Evolutionary conservation across 305 asterid genomes (phyloP).

Genomic region (Fraxinus nigra): DNA sequence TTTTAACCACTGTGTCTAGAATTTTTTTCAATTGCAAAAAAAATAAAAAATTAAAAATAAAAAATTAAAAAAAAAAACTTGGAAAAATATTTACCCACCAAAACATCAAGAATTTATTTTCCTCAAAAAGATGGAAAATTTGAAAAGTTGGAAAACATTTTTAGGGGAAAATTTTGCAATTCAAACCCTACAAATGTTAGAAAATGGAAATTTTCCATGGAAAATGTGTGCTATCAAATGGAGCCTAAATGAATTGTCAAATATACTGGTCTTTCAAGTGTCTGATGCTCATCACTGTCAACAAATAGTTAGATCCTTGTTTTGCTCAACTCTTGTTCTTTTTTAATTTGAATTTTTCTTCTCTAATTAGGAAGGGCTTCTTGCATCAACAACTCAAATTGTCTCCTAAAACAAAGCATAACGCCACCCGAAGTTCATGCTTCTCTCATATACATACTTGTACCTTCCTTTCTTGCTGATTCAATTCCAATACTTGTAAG

Average conservation of each 20-base stretch:
- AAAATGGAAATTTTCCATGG: too few species aligned
- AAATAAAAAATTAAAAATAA: too few species aligned
- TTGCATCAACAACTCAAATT: neutral
- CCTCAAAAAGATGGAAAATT: too few species aligned
- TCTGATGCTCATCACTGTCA: neutral
- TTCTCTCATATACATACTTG: neutral
- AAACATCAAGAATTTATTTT: too few species aligned
- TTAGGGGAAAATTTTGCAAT: too few species aligned
- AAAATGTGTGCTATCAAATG: too few species aligned
- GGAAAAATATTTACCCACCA: too few species aligned
- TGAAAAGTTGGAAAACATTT: too few species aligned
- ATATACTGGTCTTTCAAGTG: neutral
- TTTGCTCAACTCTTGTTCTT: neutral
- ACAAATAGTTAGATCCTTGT: neutral
- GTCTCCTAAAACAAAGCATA: neutral
- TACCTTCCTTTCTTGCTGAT: neutral
- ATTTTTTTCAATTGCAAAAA: too few species aligned
- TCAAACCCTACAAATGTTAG: too few species aligned
- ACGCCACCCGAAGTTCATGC: neutral
- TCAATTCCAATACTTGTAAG: neutral
- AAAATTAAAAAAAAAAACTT: too few species aligned
- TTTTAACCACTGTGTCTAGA: too few species aligned
- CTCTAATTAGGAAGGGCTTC: neutral
- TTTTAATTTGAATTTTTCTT: neutral
- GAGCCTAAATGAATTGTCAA: neutral